Percentiles rank a stretch among this genome's conserved stretches.
Evolutionary conservation across 1,139 yeast genomes (phyloP).

Genomic region (Eremothecium cymbalariae): DNA sequence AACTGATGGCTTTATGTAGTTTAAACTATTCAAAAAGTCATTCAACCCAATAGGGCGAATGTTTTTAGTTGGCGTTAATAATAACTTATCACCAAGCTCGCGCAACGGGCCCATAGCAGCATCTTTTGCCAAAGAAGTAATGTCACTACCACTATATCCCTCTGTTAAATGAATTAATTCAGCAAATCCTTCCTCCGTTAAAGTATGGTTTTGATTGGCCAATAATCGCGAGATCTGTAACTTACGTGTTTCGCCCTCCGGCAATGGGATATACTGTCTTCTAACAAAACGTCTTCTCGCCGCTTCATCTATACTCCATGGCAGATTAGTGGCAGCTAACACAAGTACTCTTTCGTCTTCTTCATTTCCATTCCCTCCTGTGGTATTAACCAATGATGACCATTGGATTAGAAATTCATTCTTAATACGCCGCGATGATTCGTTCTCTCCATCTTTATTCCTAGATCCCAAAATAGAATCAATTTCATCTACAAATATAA

Average conservation of each 20-base stretch:
- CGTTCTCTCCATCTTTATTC: slow-evolving; percentile 70
- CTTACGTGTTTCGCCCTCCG: slow-evolving; percentile 74
- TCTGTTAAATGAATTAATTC: slow-evolving; percentile 56
- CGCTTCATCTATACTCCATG: slow-evolving; percentile 98
- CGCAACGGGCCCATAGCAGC: slow-evolving; percentile 98
- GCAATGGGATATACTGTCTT: slow-evolving; percentile 89
- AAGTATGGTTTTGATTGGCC: slow-evolving; percentile 65
- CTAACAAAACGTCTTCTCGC: slow-evolving; percentile 92
- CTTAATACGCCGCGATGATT: slow-evolving; percentile 82
- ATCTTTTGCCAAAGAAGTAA: slow-evolving; percentile 92
- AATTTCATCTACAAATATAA: slow-evolving; percentile 92
- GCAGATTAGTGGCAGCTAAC: slow-evolving; percentile 91
- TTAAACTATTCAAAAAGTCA: slow-evolving; percentile 73
- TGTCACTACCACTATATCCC: slow-evolving; percentile 88
- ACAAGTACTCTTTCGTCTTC: slow-evolving; percentile 75
- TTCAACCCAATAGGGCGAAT: slow-evolving; percentile 70
- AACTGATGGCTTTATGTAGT: slow-evolving; percentile 86
- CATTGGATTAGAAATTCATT: slow-evolving; percentile 93
- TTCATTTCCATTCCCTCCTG: slow-evolving; percentile 53
- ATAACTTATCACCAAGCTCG: slow-evolving; percentile 77
- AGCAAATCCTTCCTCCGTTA: slow-evolving; percentile 55
- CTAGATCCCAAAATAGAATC: slow-evolving; percentile 84
- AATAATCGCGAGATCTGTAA: slow-evolving; percentile 66
- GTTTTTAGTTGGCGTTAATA: slow-evolving; percentile 77
- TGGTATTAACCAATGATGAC: slow-evolving; percentile 90